Percentiles rank a stretch among this genome's conserved stretches.
Conservation (phyloP, 306 rosid genomes). For the Inga laurina region DNA sequence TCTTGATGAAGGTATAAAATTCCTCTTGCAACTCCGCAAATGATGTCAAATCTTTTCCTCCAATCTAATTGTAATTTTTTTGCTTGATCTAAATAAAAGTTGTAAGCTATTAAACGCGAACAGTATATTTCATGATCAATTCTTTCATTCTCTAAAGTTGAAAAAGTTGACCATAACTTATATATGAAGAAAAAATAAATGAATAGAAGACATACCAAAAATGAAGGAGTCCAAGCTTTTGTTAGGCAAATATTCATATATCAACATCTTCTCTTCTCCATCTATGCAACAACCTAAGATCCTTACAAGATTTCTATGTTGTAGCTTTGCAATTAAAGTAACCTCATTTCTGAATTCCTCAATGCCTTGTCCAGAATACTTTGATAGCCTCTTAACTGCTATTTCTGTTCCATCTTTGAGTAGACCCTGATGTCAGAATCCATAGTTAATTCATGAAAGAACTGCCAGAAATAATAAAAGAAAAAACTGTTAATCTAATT, state of each 20-base stretch:
- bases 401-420: conserved; percentile 22
- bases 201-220: conserved; percentile 50
- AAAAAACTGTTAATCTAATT: too few species aligned
- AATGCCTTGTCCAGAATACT: not conserved
- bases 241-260: conserved; percentile 68
- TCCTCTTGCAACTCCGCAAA: not conserved
- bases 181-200: not conserved
- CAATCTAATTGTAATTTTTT: not conserved
- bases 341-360: not conserved
- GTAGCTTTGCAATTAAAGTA: not conserved
- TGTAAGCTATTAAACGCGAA: conserved; percentile 1
- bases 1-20: not conserved
- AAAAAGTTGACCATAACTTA: not conserved
- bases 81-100: conserved; percentile 16
- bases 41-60: not conserved
- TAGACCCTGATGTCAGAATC: conserved; percentile 36
- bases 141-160: not conserved
- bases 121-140: not conserved
- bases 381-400: not conserved
- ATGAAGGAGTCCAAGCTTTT: conserved; percentile 57
- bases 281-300: conserved; percentile 30
- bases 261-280: conserved; percentile 56
- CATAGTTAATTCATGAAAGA: not conserved
- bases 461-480: too few species aligned
- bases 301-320: not conserved